Base-by-base conservation (phyloP, 2,329 filamentous ascomycete species). In the Ilyonectria sp. region DNA sequence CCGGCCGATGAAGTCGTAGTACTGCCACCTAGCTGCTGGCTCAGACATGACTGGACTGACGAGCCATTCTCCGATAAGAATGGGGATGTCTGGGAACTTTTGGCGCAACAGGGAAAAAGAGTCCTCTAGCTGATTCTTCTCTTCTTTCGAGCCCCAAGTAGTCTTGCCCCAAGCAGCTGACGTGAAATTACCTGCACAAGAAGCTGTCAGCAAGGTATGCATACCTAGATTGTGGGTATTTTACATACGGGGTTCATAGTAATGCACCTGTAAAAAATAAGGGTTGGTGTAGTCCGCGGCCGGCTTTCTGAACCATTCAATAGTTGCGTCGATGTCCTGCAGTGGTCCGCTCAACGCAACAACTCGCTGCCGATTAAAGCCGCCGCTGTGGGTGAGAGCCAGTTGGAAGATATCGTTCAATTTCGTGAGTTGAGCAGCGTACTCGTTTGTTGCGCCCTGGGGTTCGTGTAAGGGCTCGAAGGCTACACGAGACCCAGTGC, bases 11-110 rank as follows among this genome's bases (percentile, higher is more conserved):
- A 84, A 82, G 75, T 90, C 87, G 60, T 84, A 86, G 74, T 89
- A 91, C 63, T 85, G 86, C 85, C 88, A 90, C 52, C 87, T 81
- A 2, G 85, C 87, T 1, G 86, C 86, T 0, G 85, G 82, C 74
- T 91, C 89, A 2, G 85, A 86, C 55, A 82, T 82, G 1, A 79
- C 76, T 3, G 83, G 82, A 0, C 83, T 86, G 1, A 86, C 85
- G 64, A 86, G 84, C 77, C 85, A 91, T 78, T 91, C 88, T 11
- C 89, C 88, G 13, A 91, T 82, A 2, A 90, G 75, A 2, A 90
- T 78, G 1, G 88, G 88, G 1, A 90, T 78, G 40, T 85, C 80
- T 2, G 84, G 86, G 71, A 90, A 89, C 72, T 89, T 89, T 9
- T 81, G 81, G 1, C 87, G 82, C 8, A 90, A 82, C 40, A 82